Percentiles rank a stretch among this genome's conserved stretches.
Evolutionary conservation across 345 rosid species (phyloP).

Genomic region (Clarkia xantiana): DNA sequence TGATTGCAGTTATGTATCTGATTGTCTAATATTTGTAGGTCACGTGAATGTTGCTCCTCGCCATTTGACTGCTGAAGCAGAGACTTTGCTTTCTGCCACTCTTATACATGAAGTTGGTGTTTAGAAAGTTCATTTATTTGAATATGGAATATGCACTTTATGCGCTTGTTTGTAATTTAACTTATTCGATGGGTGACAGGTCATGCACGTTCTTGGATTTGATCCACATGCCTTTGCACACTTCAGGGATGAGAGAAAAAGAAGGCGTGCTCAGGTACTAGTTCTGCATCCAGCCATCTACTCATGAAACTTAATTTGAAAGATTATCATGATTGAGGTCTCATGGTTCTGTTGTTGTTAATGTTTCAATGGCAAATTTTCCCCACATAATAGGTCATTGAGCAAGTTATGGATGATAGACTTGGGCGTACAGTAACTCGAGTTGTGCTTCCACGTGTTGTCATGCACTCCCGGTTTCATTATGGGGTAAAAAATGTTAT

Average conservation of each 20-base stretch:
- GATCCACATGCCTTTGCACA: slow-evolving; percentile 99
- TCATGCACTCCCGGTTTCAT: slow-evolving; percentile 93
- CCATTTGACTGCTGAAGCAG: slow-evolving; percentile 97
- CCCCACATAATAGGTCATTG: slow-evolving; percentile 46
- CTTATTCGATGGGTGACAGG: slow-evolving; percentile 26
- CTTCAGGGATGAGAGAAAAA: slow-evolving; percentile 94
- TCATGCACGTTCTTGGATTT: slow-evolving; percentile 99
- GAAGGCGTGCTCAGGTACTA: slow-evolving; percentile 79
- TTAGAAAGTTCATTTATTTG: slow-evolving; percentile 1
- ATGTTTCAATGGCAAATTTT: not conserved
- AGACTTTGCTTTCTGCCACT: slow-evolving; percentile 91
- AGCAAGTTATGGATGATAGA: slow-evolving; percentile 78
- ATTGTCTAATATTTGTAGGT: slow-evolving; percentile 27
- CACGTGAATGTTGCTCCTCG: slow-evolving; percentile 99
- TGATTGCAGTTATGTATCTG: not conserved
- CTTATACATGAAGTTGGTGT: slow-evolving; percentile 79
- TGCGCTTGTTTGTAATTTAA: slow-evolving; percentile 1
- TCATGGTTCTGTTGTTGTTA: not conserved
- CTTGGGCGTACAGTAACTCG: slow-evolving; percentile 90
- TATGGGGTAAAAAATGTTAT: slow-evolving; percentile 49
- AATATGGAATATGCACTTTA: slow-evolving; percentile 1
- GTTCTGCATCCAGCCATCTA: no score
- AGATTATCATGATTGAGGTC: not conserved
- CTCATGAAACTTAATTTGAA: not conserved
- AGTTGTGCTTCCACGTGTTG: slow-evolving; percentile 91